Percentiles rank a stretch among this genome's conserved stretches.
Evolutionary conservation across 164 flowering plant species (phyloP).

Genomic region (Nymphaea thermarum): DNA sequence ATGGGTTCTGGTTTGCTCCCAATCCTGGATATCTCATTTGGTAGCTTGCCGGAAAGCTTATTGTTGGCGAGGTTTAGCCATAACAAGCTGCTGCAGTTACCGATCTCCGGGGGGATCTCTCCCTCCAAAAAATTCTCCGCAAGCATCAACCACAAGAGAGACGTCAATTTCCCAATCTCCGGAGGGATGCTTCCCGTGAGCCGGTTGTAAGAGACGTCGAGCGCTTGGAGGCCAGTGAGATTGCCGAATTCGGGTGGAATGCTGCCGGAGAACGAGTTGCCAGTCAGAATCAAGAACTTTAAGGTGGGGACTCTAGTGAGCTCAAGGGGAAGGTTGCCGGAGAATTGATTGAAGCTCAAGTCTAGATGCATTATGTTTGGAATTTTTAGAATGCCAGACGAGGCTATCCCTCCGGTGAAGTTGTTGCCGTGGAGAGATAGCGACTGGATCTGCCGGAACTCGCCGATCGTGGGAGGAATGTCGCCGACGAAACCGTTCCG

Average conservation of each 20-base stretch:
- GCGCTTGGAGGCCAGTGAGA: constrained; percentile 42
- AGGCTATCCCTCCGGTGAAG: constrained; percentile 48
- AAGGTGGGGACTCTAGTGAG: constrained; percentile 42
- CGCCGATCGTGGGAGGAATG: constrained; percentile 41
- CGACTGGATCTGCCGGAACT: constrained; percentile 34
- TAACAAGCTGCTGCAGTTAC: constrained; percentile 69
- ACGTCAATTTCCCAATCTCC: constrained; percentile 49
- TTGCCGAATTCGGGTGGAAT: constrained; percentile 62
- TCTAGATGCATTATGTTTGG: constrained; percentile 44
- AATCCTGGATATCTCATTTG: constrained; percentile 42
- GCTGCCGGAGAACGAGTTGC: constrained; percentile 43
- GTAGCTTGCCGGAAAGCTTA: constrained; percentile 44
- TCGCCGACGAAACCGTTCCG: constrained; percentile 41
- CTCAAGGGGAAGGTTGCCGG: constrained; percentile 51
- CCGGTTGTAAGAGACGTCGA: constrained; percentile 67
- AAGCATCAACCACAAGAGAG: constrained; percentile 81
- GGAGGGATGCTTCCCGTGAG: constrained; percentile 61
- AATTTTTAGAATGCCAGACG: constrained; percentile 53
- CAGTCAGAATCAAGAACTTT: constrained; percentile 47
- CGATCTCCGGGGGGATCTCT: constrained; percentile 64
- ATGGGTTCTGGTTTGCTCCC: constrained; percentile 41
- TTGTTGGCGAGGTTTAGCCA: constrained; percentile 86
- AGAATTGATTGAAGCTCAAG: constrained; percentile 64
- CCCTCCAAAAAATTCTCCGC: constrained; percentile 56
- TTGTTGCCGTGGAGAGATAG: constrained; percentile 52